Evolutionary conservation across 805 yeast genomes (phyloP).

Genomic region (Maudiozyma serrabonitensis): DNA sequence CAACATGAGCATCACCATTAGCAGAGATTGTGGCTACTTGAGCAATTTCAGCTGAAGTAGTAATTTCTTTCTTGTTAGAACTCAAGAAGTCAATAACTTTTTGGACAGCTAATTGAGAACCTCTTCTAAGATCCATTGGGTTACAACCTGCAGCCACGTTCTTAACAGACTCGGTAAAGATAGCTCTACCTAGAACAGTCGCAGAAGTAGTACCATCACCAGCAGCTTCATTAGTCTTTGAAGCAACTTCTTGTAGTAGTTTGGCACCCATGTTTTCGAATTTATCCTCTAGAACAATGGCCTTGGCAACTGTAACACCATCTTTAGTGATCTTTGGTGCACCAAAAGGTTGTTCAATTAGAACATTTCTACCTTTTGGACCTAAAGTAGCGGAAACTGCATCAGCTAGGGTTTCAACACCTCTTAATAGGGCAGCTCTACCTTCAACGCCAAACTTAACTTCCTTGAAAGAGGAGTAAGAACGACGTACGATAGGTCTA

Average conservation of each 20-base stretch:
- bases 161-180: constrained; percentile 89
- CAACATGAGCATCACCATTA: constrained; percentile 90
- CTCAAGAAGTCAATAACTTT: constrained; percentile 81
- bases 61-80: constrained; percentile 81
- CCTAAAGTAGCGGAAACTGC: constrained; percentile 96
- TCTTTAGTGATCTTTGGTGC: constrained; percentile 98
- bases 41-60: constrained; percentile 89
- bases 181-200: constrained; percentile 90
- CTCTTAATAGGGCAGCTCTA: constrained; percentile 84
- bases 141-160: constrained; percentile 98
- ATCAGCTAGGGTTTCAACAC: constrained; percentile 90
- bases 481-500: constrained; percentile 17
- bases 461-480: constrained; percentile 64
- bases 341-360: constrained; percentile 93
- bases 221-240: constrained; percentile 93
- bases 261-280: constrained; percentile 96
- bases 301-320: constrained; percentile 94
- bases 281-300: constrained; percentile 73
- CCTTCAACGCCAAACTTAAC: constrained; percentile 96
- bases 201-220: constrained; percentile 99
- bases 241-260: constrained; percentile 90
- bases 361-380: constrained; percentile 95
- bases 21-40: constrained; percentile 98
- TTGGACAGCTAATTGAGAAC: constrained; percentile 93
- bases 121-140: constrained; percentile 97